A percentile compares a stretch with the other conserved stretches of the same genome.
phyloP scores from a whole-genome alignment of 2,329 filamentous ascomycete species.

The Diplodia intermedia region DNA sequence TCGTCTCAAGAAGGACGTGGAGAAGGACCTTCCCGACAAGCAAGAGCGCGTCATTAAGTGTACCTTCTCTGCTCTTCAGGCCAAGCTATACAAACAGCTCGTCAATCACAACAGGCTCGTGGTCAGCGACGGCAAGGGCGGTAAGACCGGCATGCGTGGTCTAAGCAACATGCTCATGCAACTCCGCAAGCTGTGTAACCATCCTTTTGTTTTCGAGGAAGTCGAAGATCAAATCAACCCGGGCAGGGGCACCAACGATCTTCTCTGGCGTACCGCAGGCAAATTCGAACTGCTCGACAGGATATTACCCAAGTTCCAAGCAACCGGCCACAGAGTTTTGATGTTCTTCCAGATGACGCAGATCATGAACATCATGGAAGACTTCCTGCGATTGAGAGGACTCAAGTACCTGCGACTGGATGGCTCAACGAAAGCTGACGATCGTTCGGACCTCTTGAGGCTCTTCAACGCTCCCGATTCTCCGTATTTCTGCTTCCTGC shows the following conservation, averaged over 20 bases:
- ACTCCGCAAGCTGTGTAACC: constrained; percentile 96
- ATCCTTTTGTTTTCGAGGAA: constrained; percentile 97
- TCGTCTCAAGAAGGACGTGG: constrained; percentile 99
- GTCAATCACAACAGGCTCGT: constrained; percentile 93
- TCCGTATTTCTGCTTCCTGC: constrained; percentile 94
- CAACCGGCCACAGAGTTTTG: constrained; percentile 89
- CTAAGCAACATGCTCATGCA: constrained; percentile 99
- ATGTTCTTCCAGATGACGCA: constrained; percentile 99
- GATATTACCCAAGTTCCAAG: constrained; percentile 89
- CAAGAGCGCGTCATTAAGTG: constrained; percentile 99
- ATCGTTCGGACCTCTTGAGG: constrained; percentile 87
- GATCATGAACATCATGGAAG: constrained; percentile 99
- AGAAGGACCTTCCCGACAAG: constrained; percentile 98
- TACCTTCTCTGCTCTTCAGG: constrained; percentile 93
- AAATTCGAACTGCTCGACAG: constrained; percentile 97
- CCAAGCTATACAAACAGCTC: constrained; percentile 96
- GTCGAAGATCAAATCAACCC: constrained; percentile 99
- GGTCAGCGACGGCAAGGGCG: constrained; percentile 93
- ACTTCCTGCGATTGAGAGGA: constrained; percentile 85
- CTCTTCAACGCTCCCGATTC: constrained; percentile 90
- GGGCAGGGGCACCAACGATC: constrained; percentile 82
- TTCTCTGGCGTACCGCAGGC: constrained; percentile 92
- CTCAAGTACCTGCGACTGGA: constrained; percentile 90
- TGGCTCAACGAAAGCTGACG: constrained; percentile 96
- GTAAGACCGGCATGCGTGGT: constrained; percentile 91